Evolutionary conservation across 306 rosid species (phyloP).

Genomic region (Acacia confusa): DNA sequence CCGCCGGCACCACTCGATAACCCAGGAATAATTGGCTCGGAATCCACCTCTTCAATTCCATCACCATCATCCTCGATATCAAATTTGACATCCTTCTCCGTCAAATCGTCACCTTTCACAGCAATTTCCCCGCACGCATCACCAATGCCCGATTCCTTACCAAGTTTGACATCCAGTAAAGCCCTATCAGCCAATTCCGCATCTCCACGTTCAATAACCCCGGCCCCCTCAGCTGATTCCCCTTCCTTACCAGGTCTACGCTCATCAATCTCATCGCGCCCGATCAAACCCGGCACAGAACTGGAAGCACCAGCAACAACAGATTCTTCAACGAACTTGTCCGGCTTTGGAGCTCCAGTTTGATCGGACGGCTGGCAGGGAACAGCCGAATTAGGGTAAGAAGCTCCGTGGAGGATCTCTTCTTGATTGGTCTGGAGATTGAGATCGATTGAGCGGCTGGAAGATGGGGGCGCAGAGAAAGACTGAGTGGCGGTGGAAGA

Average conservation of each 20-base stretch:
- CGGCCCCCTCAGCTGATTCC: slow-evolving; percentile 11
- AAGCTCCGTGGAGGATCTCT: slow-evolving; percentile 42
- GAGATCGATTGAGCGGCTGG: slow-evolving; percentile 68
- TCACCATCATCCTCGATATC: slow-evolving; percentile 74
- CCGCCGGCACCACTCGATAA: slow-evolving; percentile 35
- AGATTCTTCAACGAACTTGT: slow-evolving; percentile 9
- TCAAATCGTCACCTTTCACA: slow-evolving; percentile 44
- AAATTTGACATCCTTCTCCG: slow-evolving; percentile 72
- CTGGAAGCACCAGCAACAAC: slow-evolving; percentile 19
- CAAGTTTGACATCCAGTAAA: slow-evolving; percentile 34
- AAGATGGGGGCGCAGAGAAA: slow-evolving; percentile 36
- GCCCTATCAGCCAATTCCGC: slow-evolving; percentile 14
- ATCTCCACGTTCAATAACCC: slow-evolving; percentile 17
- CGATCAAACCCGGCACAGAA: slow-evolving; percentile 30
- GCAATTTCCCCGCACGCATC: not conserved
- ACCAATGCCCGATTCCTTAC: slow-evolving; percentile 27
- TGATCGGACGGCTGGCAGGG: slow-evolving; percentile 30
- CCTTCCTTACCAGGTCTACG: slow-evolving; percentile 11
- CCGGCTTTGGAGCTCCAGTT: slow-evolving; percentile 35
- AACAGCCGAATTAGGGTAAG: slow-evolving; percentile 38
- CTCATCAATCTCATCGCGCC: slow-evolving; percentile 17
- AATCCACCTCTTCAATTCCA: slow-evolving; percentile 41
- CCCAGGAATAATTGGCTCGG: slow-evolving; percentile 82
- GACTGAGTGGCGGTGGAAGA: slow-evolving; percentile 44
- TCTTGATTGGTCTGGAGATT: slow-evolving; percentile 38